Conservation (phyloP, 495 filamentous ascomycete species). For the Trichodelitschia bisporula region DNA sequence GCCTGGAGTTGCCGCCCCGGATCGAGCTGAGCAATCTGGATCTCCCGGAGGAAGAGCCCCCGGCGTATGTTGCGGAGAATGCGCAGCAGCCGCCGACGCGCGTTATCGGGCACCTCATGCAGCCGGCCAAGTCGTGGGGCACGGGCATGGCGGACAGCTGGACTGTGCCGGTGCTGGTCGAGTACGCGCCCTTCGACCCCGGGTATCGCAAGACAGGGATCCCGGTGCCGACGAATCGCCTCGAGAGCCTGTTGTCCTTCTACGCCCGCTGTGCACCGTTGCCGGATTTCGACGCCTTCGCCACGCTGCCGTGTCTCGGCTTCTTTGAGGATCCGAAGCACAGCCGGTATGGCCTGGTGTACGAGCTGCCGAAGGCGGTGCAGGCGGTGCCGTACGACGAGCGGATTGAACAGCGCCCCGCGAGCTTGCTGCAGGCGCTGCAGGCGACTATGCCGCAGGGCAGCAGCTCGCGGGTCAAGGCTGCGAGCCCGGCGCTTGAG, state of each 20-base stretch:
- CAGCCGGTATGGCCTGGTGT: slow-evolving; percentile 59
- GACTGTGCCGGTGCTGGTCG: slow-evolving; percentile 32
- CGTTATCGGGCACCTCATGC: slow-evolving; percentile 14
- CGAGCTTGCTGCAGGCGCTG: slow-evolving; percentile 29
- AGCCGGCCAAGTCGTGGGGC: slow-evolving; percentile 17
- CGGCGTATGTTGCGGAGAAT: slow-evolving; percentile 15
- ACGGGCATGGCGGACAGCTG: slow-evolving; percentile 10
- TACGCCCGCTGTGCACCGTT: slow-evolving; percentile 22
- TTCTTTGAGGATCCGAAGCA: slow-evolving; percentile 62
- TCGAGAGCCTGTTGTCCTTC: slow-evolving; percentile 33
- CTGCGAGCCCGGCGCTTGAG: slow-evolving; percentile 32
- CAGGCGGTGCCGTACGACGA: slow-evolving; percentile 22
- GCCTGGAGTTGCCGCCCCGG: not conserved
- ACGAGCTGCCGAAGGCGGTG: slow-evolving; percentile 39
- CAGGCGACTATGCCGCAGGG: slow-evolving; percentile 21
- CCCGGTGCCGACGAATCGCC: slow-evolving; percentile 33
- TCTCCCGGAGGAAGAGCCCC: slow-evolving; percentile 16
- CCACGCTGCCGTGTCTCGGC: slow-evolving; percentile 51
- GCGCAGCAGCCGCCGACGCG: slow-evolving; percentile 9
- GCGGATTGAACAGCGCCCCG: slow-evolving; percentile 12
- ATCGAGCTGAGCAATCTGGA: slow-evolving; percentile 6
- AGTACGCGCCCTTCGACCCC: slow-evolving; percentile 39
- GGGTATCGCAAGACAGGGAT: slow-evolving; percentile 38
- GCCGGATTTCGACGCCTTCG: slow-evolving; percentile 26
- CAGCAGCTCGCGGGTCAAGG: slow-evolving; percentile 24